Percentiles rank a stretch among this genome's conserved stretches.
Evolutionary conservation across 306 rosid species (phyloP).

Genomic region (Bauhinia variegata): DNA sequence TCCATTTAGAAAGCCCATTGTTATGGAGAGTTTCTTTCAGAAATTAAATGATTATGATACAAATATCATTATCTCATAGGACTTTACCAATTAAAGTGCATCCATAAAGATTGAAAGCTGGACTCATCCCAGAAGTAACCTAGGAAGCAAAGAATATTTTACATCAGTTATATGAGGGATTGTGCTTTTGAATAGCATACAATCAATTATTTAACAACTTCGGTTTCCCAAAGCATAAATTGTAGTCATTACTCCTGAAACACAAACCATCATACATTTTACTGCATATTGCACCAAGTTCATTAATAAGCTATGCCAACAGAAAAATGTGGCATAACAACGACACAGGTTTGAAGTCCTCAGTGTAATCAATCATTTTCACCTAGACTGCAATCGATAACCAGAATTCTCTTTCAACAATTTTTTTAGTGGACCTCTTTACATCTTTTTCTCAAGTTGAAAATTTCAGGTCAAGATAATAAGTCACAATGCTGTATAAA

Average conservation of each 20-base stretch:
- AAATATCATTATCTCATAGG: constrained; percentile 18
- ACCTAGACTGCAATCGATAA: not conserved
- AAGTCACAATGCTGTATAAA: not conserved
- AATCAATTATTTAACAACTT: constrained; percentile 15
- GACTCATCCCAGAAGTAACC: constrained; percentile 97
- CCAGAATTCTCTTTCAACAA: no score
- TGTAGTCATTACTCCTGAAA: constrained; percentile 10
- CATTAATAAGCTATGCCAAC: constrained; percentile 10
- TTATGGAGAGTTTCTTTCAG: no score
- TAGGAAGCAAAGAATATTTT: constrained; percentile 37
- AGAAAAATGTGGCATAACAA: constrained; percentile 4
- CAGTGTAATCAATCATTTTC: no score
- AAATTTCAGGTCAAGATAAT: constrained; percentile 1
- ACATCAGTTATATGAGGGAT: constrained; percentile 8
- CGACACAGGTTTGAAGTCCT: not conserved
- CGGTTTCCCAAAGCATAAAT: constrained; percentile 13
- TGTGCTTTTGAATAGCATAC: not conserved
- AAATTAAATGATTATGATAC: not conserved
- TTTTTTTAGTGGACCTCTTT: no score
- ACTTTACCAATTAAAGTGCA: constrained; percentile 80
- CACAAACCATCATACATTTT: constrained; percentile 13
- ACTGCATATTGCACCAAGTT: not conserved
- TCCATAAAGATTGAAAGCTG: constrained; percentile 78
- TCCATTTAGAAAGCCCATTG: not conserved
- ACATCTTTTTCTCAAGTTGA: no score